Evolutionary conservation across 257 asterid genomes (phyloP).

Genomic region (Pogostemon cablin): DNA sequence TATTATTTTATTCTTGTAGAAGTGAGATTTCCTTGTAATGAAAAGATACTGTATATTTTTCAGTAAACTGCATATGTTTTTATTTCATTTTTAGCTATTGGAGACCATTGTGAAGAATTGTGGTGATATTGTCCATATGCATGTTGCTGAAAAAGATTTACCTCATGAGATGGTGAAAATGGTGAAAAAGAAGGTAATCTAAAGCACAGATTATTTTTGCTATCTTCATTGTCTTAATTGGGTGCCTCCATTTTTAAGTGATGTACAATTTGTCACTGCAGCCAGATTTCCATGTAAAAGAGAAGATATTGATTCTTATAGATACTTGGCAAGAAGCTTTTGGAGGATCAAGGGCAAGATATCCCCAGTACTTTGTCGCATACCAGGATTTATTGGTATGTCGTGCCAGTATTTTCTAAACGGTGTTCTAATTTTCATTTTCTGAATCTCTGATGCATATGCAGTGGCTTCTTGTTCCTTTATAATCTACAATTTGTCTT

Average conservation of each 20-base stretch:
- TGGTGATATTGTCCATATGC: conserved; percentile 79
- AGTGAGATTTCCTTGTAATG: conserved; percentile 32
- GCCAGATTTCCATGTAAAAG: conserved; percentile 98
- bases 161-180: conserved; percentile 83
- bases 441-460: conserved; percentile 24
- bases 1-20: conserved; percentile 35
- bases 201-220: conserved; percentile 18
- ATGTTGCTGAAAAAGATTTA: conserved; percentile 73
- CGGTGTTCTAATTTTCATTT: conserved; percentile 28
- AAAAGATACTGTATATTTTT: conserved; percentile 29
- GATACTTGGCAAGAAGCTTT: conserved; percentile 99
- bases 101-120: conserved; percentile 87
- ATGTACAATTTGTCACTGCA: conserved; percentile 48
- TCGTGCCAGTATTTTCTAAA: conserved; percentile 18
- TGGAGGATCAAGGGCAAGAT: conserved; percentile 95
- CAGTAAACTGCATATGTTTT: conserved; percentile 31
- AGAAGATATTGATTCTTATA: conserved; percentile 89
- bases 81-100: conserved; percentile 53
- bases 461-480: conserved; percentile 22
- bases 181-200: conserved; percentile 73
- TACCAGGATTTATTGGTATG: conserved; percentile 95
- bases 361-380: conserved; percentile 88
- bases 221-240: conserved; percentile 22
- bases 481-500: conserved; percentile 29
- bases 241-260: conserved; percentile 27